Conservation (phyloP, 1,284 basidiomycete genomes). For the Sporisorium reilianum region DNA sequence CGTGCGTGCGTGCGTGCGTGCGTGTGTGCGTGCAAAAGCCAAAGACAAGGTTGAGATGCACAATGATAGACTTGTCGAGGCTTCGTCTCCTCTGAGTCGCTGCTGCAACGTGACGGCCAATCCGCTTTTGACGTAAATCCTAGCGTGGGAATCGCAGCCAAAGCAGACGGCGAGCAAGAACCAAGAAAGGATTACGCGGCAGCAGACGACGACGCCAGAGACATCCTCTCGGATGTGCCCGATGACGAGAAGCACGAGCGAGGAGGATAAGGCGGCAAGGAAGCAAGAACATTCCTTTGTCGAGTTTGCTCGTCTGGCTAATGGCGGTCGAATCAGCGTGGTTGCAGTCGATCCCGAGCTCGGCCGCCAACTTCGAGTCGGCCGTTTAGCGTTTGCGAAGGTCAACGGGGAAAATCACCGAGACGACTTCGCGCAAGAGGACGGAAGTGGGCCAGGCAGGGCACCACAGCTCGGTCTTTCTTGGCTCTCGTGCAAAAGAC, state of each 20-base stretch:
- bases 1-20: too few relatives aligned
- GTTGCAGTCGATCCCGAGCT: slow-evolving; percentile 32
- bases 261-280: slow-evolving; percentile 9
- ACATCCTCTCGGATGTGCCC: slow-evolving; percentile 18
- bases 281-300: slow-evolving; percentile 13
- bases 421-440: slow-evolving; percentile 9
- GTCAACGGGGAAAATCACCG: slow-evolving; percentile 12
- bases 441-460: too few relatives aligned
- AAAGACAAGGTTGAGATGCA: slow-evolving; percentile 17
- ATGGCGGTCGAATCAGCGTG: not conserved
- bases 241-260: not conserved
- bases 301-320: not conserved
- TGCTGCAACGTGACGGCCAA: slow-evolving; percentile 14
- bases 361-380: not conserved
- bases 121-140: slow-evolving; percentile 8
- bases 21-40: too few relatives aligned
- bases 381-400: not conserved
- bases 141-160: slow-evolving; percentile 8
- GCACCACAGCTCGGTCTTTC: not conserved
- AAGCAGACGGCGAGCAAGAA: not conserved
- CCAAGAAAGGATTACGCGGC: slow-evolving; percentile 15
- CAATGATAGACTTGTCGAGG: slow-evolving; percentile 34
- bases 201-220: not conserved
- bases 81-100: slow-evolving; percentile 18
- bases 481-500: not conserved